Evolutionary conservation across 176 grass and related monocot species (phyloP), one percentile per base, ranked within the genome.

Genomic region (Rhynchospora pubera): DNA sequence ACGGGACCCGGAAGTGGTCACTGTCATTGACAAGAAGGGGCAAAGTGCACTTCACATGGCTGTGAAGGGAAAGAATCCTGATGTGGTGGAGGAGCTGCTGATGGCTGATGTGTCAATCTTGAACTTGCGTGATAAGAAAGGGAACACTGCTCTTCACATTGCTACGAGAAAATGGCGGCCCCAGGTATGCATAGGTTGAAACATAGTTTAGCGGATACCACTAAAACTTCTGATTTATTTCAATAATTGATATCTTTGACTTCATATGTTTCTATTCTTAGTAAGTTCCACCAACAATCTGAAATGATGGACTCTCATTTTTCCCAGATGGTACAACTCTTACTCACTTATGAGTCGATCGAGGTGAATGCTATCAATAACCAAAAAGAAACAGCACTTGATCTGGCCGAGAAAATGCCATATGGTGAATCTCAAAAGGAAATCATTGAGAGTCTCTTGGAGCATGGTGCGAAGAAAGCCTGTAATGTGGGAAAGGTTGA

Each of bases 1-100:
- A 39, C 89, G 79, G 84, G 96, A 99, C 84, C 91, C 91, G 1
- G 89, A 63, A 69, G 89, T 99, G 23, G 96, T 93, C 73, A 74
- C 87, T 5, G 89, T 99, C 77, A 95, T 71, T 74, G 96, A 99
- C 84, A 99, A 67, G 84, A 99, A 99, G 69, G 96, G 96, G 15
- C 96, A 99, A 75, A 99, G 90, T 80, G 96, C 96, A 52, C 93
- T 99, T 71, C 96, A 99, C 90, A 99, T 99, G 96, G 96, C 96
- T 61, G 96, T 99, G 15, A 99, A 99, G 79, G 96, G 96, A 60
- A 92, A 88, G 65, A 99, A 91, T 82, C 88, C 89, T 84, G 91
- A 99, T 83, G 96, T 93, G 26, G 96, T 99, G 26, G 92, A 95
- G 83, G 96, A 93, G 60, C 73, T 99, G 82, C 86, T 99, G 28